Evolutionary conservation across 208 protist species (phyloP).

Genomic region (Acanthamoeba triangularis): DNA sequence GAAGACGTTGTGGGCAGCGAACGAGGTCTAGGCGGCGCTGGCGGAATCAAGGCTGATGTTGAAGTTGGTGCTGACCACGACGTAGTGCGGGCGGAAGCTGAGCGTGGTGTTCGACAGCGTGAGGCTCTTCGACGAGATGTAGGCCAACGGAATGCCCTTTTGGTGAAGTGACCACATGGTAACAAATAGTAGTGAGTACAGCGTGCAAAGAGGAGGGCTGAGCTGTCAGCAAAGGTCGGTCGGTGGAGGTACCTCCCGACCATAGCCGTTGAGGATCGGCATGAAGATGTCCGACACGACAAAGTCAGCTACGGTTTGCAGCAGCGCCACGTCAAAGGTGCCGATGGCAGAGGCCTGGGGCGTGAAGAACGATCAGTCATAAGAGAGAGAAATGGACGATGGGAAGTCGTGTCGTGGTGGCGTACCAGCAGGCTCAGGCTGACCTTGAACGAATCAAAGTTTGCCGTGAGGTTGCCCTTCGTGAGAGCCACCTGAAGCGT

Average conservation of each 20-base stretch:
- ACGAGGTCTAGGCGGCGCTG: neutral
- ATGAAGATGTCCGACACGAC: conserved; percentile 73
- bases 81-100: conserved; percentile 4
- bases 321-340: conserved; percentile 48
- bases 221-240: too few relatives aligned
- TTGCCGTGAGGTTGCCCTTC: conserved; percentile 45
- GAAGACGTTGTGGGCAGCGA: neutral
- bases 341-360: conserved; percentile 7
- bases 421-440: conserved; percentile 6
- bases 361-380: too few relatives aligned
- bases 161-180: neutral
- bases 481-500: neutral
- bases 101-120: conserved; percentile 37
- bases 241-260: too few relatives aligned
- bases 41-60: neutral
- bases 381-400: too few relatives aligned
- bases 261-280: conserved; percentile 64
- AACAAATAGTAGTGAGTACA: too few relatives aligned
- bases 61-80: conserved; percentile 64
- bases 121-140: conserved; percentile 60
- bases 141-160: conserved; percentile 46
- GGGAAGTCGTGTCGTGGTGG: too few relatives aligned
- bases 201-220: too few relatives aligned
- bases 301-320: conserved; percentile 44
- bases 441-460: conserved; percentile 23